Evolutionary conservation across 2,329 filamentous ascomycete species (phyloP).

Genomic region (Fusarium sp.): DNA sequence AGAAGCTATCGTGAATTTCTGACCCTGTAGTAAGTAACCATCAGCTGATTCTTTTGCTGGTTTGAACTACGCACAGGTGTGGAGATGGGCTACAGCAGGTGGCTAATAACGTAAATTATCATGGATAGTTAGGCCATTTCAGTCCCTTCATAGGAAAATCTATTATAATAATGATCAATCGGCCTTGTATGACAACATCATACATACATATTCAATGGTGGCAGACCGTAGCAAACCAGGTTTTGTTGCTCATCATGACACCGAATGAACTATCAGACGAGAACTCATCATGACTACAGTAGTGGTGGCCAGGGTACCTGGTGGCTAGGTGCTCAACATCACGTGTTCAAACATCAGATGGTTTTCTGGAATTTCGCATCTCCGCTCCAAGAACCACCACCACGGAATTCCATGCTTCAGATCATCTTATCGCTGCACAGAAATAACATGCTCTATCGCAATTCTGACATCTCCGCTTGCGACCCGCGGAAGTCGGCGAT

Average conservation of each 20-base stretch:
- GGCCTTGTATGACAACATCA: not conserved
- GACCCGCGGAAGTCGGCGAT: slow-evolving; percentile 48
- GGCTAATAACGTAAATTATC: not conserved
- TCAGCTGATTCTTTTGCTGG: not conserved
- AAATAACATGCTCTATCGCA: slow-evolving; percentile 32
- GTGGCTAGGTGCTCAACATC: not conserved
- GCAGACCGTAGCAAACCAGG: not conserved
- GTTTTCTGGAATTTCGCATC: slow-evolving; percentile 31
- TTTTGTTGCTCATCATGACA: not conserved
- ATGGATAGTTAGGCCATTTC: not conserved
- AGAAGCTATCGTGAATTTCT: not conserved
- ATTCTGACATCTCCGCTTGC: slow-evolving; percentile 46
- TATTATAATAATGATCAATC: not conserved
- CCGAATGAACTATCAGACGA: not conserved
- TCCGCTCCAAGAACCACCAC: slow-evolving; percentile 30
- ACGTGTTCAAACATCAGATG: slow-evolving; percentile 4
- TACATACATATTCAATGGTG: not conserved
- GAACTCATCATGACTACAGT: not conserved
- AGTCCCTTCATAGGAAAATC: not conserved
- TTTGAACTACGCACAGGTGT: not conserved
- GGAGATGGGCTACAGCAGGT: not conserved
- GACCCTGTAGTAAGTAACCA: not conserved
- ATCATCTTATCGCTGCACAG: slow-evolving; percentile 14
- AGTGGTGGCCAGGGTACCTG: not conserved
- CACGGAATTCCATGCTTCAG: slow-evolving; percentile 15